These are phyloP conservation scores for Termitomyces eurrhizus DNA, from an alignment of 768 basidiomycete genomes.

Conservation along the genomic window DNA sequence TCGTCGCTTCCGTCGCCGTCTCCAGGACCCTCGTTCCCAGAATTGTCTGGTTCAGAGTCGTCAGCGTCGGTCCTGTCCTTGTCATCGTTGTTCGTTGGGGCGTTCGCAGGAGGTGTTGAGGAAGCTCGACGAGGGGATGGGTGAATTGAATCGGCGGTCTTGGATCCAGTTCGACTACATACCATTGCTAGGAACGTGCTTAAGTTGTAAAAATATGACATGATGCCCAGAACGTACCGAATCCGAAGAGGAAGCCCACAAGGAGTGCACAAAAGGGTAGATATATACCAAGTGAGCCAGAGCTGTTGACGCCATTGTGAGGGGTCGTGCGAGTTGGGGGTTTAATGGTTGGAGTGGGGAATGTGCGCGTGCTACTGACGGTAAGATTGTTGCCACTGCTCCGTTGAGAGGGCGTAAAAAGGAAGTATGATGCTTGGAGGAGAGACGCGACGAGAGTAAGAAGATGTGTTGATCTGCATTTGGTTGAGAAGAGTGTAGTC, in stretches of 20 bases:
- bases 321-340: neutral
- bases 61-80: neutral
- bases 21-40: neutral
- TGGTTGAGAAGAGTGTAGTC: neutral
- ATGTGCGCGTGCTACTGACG: neutral
- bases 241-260: neutral
- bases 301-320: neutral
- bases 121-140: neutral
- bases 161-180: neutral
- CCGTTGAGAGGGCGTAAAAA: neutral
- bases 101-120: neutral
- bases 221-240: neutral
- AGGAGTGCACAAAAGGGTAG: neutral
- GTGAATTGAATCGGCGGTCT: neutral
- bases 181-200: neutral
- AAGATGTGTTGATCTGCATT: neutral
- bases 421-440: neutral
- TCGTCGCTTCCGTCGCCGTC: neutral
- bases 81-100: neutral
- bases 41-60: neutral
- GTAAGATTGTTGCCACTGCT: neutral
- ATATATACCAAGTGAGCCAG: neutral
- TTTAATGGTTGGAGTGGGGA: neutral
- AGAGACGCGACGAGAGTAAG: neutral
- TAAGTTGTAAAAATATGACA: neutral